Conservation (phyloP, 1,139 yeast species). For the Chernovozyma aurita region DNA sequence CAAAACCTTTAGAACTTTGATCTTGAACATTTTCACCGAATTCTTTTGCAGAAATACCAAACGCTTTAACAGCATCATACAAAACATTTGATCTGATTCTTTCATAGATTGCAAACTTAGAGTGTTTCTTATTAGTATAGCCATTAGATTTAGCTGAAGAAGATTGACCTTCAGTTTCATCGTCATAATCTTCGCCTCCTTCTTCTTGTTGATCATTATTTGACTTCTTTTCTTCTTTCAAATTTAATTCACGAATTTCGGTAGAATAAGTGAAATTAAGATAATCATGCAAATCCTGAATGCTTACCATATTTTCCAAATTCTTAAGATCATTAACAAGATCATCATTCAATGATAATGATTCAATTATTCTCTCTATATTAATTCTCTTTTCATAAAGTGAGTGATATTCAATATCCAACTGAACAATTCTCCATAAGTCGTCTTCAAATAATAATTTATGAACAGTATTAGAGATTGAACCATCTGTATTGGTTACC, state of each 20-base stretch:
- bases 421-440: constrained; percentile 82
- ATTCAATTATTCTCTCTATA: constrained; percentile 53
- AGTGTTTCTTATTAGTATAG: constrained; percentile 48
- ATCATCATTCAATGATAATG: constrained; percentile 55
- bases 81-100: constrained; percentile 66
- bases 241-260: constrained; percentile 50
- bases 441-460: constrained; percentile 74
- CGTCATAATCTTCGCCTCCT: constrained; percentile 10
- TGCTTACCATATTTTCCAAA: constrained; percentile 69
- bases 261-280: constrained; percentile 74
- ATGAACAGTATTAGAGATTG: constrained; percentile 38
- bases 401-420: constrained; percentile 88
- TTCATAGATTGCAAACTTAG: constrained; percentile 71
- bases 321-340: constrained; percentile 50
- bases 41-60: constrained; percentile 75
- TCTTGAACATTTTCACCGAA: constrained; percentile 82
- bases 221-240: constrained; percentile 12
- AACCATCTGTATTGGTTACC: constrained; percentile 42
- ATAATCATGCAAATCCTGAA: constrained; percentile 86
- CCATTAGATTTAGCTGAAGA: constrained; percentile 14
- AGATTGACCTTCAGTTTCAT: constrained; percentile 12
- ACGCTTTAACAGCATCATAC: constrained; percentile 63
- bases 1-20: constrained; percentile 42
- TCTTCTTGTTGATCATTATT: constrained; percentile 11
- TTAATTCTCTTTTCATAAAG: constrained; percentile 70